phyloP scores from a whole-genome alignment of 192 early-diverging fungal species.

The Coemansia sp. region DNA sequence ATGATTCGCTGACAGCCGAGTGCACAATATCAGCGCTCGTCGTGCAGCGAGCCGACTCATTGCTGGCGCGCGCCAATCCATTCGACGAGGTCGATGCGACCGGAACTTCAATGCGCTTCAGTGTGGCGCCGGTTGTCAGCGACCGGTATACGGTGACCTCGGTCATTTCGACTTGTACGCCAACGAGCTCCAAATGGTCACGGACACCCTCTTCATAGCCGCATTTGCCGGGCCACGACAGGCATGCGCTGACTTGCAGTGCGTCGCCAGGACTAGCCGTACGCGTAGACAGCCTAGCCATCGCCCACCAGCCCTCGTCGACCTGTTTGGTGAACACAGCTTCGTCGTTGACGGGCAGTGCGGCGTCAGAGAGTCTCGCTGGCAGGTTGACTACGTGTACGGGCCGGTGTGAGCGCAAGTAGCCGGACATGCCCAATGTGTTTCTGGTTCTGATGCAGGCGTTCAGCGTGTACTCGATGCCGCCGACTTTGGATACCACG shows the following conservation, averaged over 20 bases:
- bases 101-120: slow-evolving; percentile 17
- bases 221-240: slow-evolving; percentile 33
- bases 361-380: slow-evolving; percentile 19
- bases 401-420: slow-evolving; percentile 11
- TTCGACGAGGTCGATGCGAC: not conserved
- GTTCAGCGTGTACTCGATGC: slow-evolving; percentile 35
- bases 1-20: slow-evolving; percentile 6
- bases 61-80: not conserved
- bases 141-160: slow-evolving; percentile 37
- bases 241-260: slow-evolving; percentile 17
- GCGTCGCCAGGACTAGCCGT: slow-evolving; percentile 29
- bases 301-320: slow-evolving; percentile 36
- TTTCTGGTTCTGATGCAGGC: slow-evolving; percentile 21
- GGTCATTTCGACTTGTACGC: slow-evolving; percentile 32
- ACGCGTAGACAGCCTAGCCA: slow-evolving; percentile 30
- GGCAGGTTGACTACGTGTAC: slow-evolving; percentile 43
- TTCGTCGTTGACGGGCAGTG: slow-evolving; percentile 33
- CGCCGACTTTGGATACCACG: slow-evolving; percentile 32
- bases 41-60: not conserved
- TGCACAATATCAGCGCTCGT: slow-evolving; percentile 7
- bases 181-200: slow-evolving; percentile 10
- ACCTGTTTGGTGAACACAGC: slow-evolving; percentile 41
- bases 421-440: not conserved
- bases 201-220: slow-evolving; percentile 13
- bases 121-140: slow-evolving; percentile 17